A percentile compares a stretch with the other conserved stretches of the same genome.
Evolutionary conservation across 495 filamentous ascomycete genomes (phyloP).

Genomic region (Cetradonia linearis): DNA sequence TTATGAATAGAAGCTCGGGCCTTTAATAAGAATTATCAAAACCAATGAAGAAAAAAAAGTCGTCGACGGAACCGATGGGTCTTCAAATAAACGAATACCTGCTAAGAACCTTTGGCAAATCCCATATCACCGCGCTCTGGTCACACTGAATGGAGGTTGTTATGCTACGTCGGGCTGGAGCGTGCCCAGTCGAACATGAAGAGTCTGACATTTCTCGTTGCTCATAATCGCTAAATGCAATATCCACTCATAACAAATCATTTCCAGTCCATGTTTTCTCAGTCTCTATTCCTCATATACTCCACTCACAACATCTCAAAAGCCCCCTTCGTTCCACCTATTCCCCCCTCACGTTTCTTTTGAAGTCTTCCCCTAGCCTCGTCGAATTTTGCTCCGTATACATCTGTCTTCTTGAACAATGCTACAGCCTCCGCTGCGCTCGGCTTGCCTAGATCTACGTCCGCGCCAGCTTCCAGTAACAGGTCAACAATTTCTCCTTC

Average conservation of each 20-base stretch:
- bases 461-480: slow-evolving; percentile 40
- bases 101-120: too few species aligned
- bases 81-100: too few species aligned
- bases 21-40: too few species aligned
- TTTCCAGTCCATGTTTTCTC: neutral
- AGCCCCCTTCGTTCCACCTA: slow-evolving; percentile 17
- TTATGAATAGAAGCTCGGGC: too few species aligned
- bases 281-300: neutral
- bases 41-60: too few species aligned
- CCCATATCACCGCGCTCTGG: too few species aligned
- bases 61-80: too few species aligned
- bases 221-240: neutral
- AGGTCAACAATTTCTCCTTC: slow-evolving; percentile 30
- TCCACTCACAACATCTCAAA: slow-evolving; percentile 7
- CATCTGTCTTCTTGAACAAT: slow-evolving; percentile 42
- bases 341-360: slow-evolving; percentile 6
- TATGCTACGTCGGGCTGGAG: too few species aligned
- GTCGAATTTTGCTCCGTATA: slow-evolving; percentile 39
- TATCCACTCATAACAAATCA: neutral
- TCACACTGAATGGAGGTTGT: too few species aligned
- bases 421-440: slow-evolving; percentile 38
- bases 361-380: slow-evolving; percentile 16
- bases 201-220: neutral
- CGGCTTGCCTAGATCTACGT: slow-evolving; percentile 40
- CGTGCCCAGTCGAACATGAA: too few species aligned